phyloP scores from a whole-genome alignment of 129 eudicot genomes.

The Mikania micrantha region DNA sequence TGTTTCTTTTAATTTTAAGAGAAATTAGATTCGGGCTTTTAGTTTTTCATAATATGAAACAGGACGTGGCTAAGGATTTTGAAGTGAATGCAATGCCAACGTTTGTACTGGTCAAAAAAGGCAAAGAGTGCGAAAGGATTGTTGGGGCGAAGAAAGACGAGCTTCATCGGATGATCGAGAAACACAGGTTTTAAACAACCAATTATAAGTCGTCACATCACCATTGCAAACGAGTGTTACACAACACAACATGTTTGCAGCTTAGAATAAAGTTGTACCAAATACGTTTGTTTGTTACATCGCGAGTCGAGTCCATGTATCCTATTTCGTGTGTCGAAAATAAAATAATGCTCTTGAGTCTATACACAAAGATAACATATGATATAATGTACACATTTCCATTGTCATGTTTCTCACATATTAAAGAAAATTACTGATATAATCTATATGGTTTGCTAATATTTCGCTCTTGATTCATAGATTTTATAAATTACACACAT shows the following conservation, averaged over 20 bases:
- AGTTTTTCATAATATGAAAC: background rate
- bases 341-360: constrained; percentile 30
- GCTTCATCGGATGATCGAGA: constrained; percentile 65
- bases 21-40: background rate
- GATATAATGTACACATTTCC: constrained; percentile 46
- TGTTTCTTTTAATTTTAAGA: background rate
- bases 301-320: constrained; percentile 4
- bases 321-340: background rate
- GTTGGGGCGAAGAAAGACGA: constrained; percentile 71
- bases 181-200: constrained; percentile 37
- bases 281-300: constrained; percentile 2
- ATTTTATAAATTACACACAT: too few relatives aligned
- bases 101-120: constrained; percentile 58
- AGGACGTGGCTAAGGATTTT: constrained; percentile 67
- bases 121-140: constrained; percentile 58
- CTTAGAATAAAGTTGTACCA: constrained; percentile 20
- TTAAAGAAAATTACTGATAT: too few relatives aligned
- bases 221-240: background rate
- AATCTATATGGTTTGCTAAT: too few relatives aligned
- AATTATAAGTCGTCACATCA: background rate
- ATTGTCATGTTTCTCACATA: constrained; percentile 26
- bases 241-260: constrained; percentile 1
- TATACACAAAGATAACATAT: background rate
- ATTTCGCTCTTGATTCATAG: too few relatives aligned
- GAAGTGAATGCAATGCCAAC: constrained; percentile 80